Evolutionary conservation across 1,139 yeast species (phyloP).

Genomic region (Waltiozyma sp.): DNA sequence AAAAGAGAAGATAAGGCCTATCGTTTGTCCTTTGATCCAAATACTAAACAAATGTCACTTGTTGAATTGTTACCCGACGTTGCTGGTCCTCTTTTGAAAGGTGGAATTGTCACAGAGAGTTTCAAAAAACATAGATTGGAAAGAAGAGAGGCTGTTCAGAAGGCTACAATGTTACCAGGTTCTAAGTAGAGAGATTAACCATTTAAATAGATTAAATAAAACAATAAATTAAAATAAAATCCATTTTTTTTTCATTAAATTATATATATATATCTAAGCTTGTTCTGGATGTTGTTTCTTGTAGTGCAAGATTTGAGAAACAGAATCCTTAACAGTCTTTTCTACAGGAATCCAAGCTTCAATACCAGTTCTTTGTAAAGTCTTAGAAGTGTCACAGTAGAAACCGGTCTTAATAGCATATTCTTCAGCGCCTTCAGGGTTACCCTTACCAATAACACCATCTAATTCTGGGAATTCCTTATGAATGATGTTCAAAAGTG

Average conservation of each 20-base stretch:
- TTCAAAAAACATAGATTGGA: conserved; percentile 14
- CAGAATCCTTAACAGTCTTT: conserved; percentile 31
- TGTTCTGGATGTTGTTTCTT: conserved; percentile 4
- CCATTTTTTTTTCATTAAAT: no score
- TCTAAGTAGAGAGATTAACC: background rate
- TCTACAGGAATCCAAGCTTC: conserved; percentile 26
- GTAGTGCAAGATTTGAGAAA: conserved; percentile 28
- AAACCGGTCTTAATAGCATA: conserved; percentile 13
- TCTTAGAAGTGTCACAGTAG: conserved; percentile 26
- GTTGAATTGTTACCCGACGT: conserved; percentile 8
- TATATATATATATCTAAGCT: background rate
- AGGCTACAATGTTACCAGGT: background rate
- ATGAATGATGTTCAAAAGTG: conserved; percentile 26
- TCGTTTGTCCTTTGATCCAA: conserved; percentile 30
- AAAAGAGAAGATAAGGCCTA: conserved; percentile 36
- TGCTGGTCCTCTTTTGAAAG: conserved; percentile 8
- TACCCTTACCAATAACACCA: conserved; percentile 30
- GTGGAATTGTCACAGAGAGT: conserved; percentile 11
- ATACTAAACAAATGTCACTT: conserved; percentile 29
- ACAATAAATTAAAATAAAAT: no score
- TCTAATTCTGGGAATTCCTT: conserved; percentile 23
- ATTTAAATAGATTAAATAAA: no score
- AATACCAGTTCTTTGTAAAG: conserved; percentile 27
- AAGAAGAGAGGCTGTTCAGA: conserved; percentile 1
- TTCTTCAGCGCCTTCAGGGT: conserved; percentile 27